These are phyloP conservation scores for Pinus taeda DNA, from an alignment of 75 land plant genomes.

Conservation along the genomic window DNA sequence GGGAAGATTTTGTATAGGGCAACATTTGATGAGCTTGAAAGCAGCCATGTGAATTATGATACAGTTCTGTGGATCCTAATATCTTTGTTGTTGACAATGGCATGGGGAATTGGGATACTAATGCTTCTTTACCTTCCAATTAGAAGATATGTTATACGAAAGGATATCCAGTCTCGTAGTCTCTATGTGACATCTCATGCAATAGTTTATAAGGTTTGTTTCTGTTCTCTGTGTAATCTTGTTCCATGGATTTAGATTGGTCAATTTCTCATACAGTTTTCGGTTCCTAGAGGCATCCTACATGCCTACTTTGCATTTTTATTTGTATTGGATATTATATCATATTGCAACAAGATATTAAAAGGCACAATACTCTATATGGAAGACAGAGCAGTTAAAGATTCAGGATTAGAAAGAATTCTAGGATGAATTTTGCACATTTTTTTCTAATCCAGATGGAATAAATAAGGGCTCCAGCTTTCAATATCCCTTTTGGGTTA, in stretches of 20 bases:
- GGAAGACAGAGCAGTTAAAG: neutral
- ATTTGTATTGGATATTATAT: neutral
- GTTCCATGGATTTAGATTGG: neutral
- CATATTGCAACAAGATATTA: neutral
- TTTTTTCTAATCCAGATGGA: neutral
- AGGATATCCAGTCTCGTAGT: slow-evolving; percentile 55
- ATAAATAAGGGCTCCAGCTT: slow-evolving; percentile 1
- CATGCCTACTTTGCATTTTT: neutral
- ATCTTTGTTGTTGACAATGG: slow-evolving; percentile 63
- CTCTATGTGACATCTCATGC: slow-evolving; percentile 68
- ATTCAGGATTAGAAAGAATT: neutral
- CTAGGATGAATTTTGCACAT: neutral
- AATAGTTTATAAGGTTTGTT: slow-evolving; percentile 76
- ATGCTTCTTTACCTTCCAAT: slow-evolving; percentile 69
- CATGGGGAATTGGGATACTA: slow-evolving; percentile 74
- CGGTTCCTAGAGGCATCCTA: neutral
- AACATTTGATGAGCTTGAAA: slow-evolving; percentile 62
- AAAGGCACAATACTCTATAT: neutral
- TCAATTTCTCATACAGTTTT: neutral
- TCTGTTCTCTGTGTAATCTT: neutral
- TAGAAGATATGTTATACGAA: slow-evolving; percentile 56
- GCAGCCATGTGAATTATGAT: slow-evolving; percentile 46
- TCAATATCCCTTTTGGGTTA: neutral
- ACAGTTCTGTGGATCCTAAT: slow-evolving; percentile 70
- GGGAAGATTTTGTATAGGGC: slow-evolving; percentile 53